Percentiles rank a stretch among this genome's conserved stretches.
Conservation (phyloP, 441 rosid species). For the Sinapis alba region DNA sequence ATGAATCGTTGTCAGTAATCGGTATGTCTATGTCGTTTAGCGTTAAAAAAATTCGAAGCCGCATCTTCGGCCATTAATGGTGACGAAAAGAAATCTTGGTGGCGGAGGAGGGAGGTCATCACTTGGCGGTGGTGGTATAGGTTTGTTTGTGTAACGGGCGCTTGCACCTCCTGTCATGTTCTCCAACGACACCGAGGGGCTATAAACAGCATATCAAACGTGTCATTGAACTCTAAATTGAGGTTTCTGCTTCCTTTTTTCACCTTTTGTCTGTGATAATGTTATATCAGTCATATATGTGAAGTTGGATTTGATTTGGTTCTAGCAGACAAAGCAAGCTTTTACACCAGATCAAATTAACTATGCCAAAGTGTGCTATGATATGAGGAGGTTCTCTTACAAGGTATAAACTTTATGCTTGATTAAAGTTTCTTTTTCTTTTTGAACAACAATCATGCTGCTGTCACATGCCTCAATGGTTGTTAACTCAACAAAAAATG, state of each 20-base stretch:
- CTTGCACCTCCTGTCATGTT: constrained; percentile 55
- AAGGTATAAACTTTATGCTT: constrained; percentile 51
- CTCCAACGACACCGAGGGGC: constrained; percentile 73
- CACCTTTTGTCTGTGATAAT: background rate
- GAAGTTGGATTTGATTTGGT: background rate
- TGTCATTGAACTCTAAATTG: constrained; percentile 67
- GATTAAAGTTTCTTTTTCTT: background rate
- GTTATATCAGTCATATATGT: background rate
- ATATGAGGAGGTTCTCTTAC: constrained; percentile 81
- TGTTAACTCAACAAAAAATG: too few species aligned
- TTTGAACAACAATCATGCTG: background rate
- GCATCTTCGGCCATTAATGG: background rate
- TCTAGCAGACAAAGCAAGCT: constrained; percentile 65
- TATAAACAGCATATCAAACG: constrained; percentile 86
- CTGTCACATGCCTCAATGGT: too few species aligned
- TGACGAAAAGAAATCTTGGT: background rate
- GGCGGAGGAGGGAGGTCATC: background rate
- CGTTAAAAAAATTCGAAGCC: background rate
- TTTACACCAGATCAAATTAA: background rate
- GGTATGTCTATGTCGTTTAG: background rate
- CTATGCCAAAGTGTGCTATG: constrained; percentile 45
- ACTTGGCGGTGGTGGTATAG: background rate
- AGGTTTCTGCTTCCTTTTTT: constrained; percentile 44
- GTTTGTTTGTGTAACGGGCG: background rate
- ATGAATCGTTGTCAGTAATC: background rate